phyloP scores from a whole-genome alignment of 352 stramenopile genomes.

The Globisporangium ultimum region DNA sequence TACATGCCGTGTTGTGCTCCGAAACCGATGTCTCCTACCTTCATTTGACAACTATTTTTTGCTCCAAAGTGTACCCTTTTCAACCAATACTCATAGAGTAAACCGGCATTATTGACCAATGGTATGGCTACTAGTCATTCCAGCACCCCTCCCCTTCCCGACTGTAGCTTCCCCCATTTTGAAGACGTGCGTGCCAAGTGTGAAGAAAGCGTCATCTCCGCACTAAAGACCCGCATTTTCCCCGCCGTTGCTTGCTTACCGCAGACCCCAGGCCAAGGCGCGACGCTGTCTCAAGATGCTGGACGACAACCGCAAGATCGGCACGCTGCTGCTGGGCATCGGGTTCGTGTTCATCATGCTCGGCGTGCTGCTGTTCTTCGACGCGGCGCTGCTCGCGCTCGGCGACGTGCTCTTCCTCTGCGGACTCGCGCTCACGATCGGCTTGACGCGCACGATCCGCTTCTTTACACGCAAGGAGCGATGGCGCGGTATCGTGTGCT shows the following conservation, averaged over 20 bases:
- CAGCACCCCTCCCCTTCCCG: neutral
- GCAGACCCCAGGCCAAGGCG: too few relatives aligned
- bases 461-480: conserved; percentile 95
- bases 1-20: neutral
- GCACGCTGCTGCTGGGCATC: conserved; percentile 90
- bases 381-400: conserved; percentile 91
- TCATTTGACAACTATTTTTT: conserved; percentile 6
- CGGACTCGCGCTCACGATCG: conserved; percentile 94
- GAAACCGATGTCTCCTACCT: neutral
- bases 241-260: too few relatives aligned
- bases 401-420: conserved; percentile 93
- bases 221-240: neutral
- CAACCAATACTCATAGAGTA: neutral
- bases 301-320: conserved; percentile 96
- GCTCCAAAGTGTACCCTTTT: neutral
- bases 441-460: conserved; percentile 87
- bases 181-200: neutral
- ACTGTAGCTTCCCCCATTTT: neutral
- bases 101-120: conserved; percentile 25
- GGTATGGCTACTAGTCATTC: conserved; percentile 11
- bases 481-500: conserved; percentile 92
- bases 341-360: conserved; percentile 93
- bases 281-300: conserved; percentile 33
- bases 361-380: conserved; percentile 93
- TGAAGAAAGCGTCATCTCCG: neutral